phyloP scores from a whole-genome alignment of 163 green algal species.

The Chloromonas sp. region DNA sequence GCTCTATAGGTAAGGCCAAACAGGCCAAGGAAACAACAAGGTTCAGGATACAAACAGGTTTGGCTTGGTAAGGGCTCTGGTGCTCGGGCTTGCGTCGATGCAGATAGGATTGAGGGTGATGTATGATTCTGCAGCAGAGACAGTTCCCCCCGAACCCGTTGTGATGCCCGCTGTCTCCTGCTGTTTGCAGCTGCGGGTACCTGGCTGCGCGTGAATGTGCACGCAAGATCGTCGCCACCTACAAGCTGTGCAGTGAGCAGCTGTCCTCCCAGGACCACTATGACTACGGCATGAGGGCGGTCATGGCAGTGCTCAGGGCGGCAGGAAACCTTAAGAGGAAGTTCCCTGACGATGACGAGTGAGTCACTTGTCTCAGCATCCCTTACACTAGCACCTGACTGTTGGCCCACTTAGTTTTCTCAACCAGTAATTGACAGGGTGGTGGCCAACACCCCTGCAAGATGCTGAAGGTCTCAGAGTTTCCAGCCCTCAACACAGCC shows the following conservation, averaged over 20 bases:
- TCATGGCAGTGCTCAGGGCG: slow-evolving; percentile 73
- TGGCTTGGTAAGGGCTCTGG: too few relatives aligned
- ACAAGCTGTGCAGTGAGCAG: slow-evolving; percentile 70
- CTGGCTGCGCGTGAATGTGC: slow-evolving; percentile 59
- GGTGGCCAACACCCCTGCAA: not conserved
- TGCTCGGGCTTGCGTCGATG: too few relatives aligned
- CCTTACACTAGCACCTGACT: too few relatives aligned
- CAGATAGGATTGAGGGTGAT: not conserved
- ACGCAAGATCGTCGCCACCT: slow-evolving; percentile 73
- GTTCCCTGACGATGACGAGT: slow-evolving; percentile 65
- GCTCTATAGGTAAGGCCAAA: slow-evolving; percentile 38
- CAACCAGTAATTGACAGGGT: not conserved
- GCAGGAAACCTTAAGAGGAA: slow-evolving; percentile 76
- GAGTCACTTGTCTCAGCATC: slow-evolving; percentile 18
- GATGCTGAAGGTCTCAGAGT: not conserved
- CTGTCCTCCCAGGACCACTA: slow-evolving; percentile 70
- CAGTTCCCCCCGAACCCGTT: too few relatives aligned
- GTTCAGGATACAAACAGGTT: not conserved
- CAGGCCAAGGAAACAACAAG: not conserved
- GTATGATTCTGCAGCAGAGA: not conserved
- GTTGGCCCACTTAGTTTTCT: not conserved
- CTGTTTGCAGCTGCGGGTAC: slow-evolving; percentile 29
- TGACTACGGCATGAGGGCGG: slow-evolving; percentile 78
- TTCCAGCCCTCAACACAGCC: not conserved
- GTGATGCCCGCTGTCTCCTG: not conserved